Evolutionary conservation across 129 eudicot genomes (phyloP).

Genomic region (sunflower (Helianthus annuus)): HanXRQr2.0-SUNRISE NC_035442.2:35457649-35458148

Average conservation of each 20-base stretch:
- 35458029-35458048: background rate
- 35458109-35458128: conserved; percentile 15
- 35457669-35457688: too few relatives aligned
- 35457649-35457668: too few relatives aligned
- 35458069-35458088: conserved; percentile 18
- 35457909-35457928: background rate
- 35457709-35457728: too few relatives aligned
- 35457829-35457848: background rate
- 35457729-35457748: too few relatives aligned
- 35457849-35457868: background rate
- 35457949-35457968: conserved; percentile 4
- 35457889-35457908: conserved; percentile 1
- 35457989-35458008: conserved; percentile 28
- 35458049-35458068: conserved; percentile 22
- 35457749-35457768: too few relatives aligned
- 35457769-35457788: too few relatives aligned
- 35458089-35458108: conserved; percentile 21
- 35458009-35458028: conserved; percentile 3
- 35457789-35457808: too few relatives aligned
- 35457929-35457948: conserved; percentile 7
- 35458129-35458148: background rate
- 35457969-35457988: conserved; percentile 8
- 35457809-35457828: too few relatives aligned
- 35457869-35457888: background rate
- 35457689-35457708: too few relatives aligned